Evolutionary conservation across 352 stramenopile species (phyloP).

Genomic region (Pythium coloratum): DNA sequence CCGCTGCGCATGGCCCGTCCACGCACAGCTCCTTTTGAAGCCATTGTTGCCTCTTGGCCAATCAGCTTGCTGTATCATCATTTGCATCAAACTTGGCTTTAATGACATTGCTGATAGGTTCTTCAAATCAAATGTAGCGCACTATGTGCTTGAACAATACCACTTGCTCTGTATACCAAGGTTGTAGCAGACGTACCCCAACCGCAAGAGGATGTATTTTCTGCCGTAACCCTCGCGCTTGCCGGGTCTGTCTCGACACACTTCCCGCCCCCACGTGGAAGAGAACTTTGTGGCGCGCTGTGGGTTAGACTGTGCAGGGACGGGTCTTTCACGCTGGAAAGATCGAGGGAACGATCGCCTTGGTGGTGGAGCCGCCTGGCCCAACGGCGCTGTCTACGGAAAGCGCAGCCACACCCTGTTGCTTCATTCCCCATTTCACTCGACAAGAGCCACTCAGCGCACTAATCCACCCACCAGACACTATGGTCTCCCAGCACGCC

Average conservation of each 20-base stretch:
- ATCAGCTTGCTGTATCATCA: neutral
- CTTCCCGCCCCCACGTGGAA: constrained; percentile 7
- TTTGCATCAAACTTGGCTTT: neutral
- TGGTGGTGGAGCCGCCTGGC: neutral
- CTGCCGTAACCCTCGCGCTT: neutral
- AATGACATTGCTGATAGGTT: neutral
- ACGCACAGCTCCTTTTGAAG: neutral
- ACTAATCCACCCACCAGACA: constrained; percentile 4
- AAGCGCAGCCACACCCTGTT: constrained; percentile 1
- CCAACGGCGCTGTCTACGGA: constrained; percentile 1
- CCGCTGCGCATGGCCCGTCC: neutral
- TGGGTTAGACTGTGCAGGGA: constrained; percentile 19
- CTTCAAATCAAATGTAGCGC: no score
- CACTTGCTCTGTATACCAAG: neutral
- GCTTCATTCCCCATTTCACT: constrained; percentile 22
- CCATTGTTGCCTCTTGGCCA: neutral
- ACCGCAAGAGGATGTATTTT: neutral
- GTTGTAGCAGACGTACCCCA: neutral
- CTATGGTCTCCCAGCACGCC: constrained; percentile 29
- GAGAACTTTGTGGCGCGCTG: constrained; percentile 16
- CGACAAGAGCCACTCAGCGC: constrained; percentile 9
- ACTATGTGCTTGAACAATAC: no score
- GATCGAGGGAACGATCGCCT: constrained; percentile 23
- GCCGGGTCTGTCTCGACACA: constrained; percentile 25
- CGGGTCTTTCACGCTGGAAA: constrained; percentile 16